Percentiles rank a stretch among this genome's conserved stretches.
phyloP scores from a whole-genome alignment of 768 basidiomycete genomes.

The Suillus fuscotomentosus region DNA sequence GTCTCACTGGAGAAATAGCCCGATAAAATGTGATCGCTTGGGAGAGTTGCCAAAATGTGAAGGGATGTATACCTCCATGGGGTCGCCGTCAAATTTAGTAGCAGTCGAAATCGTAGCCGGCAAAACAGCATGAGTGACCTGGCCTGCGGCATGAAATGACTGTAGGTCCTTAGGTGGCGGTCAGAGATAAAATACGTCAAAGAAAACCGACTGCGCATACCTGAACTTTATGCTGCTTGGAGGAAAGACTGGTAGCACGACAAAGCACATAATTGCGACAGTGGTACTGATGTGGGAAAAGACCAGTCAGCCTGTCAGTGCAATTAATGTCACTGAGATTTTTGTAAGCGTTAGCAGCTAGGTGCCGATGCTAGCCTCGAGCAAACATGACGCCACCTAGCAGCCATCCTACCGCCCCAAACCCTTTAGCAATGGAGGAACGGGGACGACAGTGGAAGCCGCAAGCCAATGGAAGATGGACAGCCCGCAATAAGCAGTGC shows the following conservation, averaged over 20 bases:
- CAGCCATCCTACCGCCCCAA: background rate
- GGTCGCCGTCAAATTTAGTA: background rate
- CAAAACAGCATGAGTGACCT: background rate
- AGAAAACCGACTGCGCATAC: background rate
- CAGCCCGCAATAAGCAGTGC: background rate
- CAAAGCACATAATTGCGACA: background rate
- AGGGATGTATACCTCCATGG: background rate
- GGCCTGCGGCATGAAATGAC: background rate
- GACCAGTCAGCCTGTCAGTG: background rate
- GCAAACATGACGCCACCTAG: background rate
- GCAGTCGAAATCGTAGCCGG: background rate
- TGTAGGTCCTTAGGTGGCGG: background rate
- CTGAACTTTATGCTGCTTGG: background rate
- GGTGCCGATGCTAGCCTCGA: background rate
- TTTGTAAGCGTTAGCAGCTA: background rate
- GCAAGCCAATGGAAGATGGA: background rate
- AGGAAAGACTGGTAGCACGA: background rate
- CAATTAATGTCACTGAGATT: background rate
- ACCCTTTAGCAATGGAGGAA: background rate
- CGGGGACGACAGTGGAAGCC: background rate
- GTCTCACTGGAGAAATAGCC: background rate
- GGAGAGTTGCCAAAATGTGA: background rate
- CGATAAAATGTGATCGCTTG: background rate
- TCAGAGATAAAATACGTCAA: background rate
- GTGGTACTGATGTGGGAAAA: background rate